These are phyloP conservation scores for Houttuynia cordata DNA, from an alignment of 164 flowering plant species.

Conservation along the genomic window DNA sequence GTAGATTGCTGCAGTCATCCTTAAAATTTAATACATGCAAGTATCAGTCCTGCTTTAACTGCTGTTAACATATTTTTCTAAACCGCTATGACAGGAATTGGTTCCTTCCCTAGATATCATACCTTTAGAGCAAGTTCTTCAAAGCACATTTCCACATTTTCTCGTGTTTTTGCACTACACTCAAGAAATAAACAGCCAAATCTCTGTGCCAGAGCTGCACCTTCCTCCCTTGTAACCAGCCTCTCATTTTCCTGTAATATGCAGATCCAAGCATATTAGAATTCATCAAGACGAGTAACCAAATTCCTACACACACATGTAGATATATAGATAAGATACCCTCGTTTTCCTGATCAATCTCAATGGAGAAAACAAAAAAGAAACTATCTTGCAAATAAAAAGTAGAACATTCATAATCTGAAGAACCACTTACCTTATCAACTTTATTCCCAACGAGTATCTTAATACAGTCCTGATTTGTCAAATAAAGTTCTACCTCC, in stretches of 20 bases:
- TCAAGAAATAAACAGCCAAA: slow-evolving; percentile 61
- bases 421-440: slow-evolving; percentile 55
- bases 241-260: slow-evolving; percentile 58
- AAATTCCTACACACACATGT: neutral
- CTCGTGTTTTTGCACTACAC: slow-evolving; percentile 79
- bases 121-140: slow-evolving; percentile 70
- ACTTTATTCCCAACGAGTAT: slow-evolving; percentile 85
- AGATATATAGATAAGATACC: no score
- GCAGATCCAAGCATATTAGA: neutral
- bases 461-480: slow-evolving; percentile 65
- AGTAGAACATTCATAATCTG: neutral
- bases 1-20: neutral
- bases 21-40: no score
- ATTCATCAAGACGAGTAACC: neutral
- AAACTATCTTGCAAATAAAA: neutral
- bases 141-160: slow-evolving; percentile 65
- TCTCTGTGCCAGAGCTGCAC: slow-evolving; percentile 60
- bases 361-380: neutral
- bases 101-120: neutral
- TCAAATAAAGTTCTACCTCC: slow-evolving; percentile 69
- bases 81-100: neutral
- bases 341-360: neutral
- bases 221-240: slow-evolving; percentile 74
- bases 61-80: neutral
- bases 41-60: no score